These are phyloP conservation scores for Pseudotulostoma volvatum DNA, from an alignment of 495 filamentous ascomycete genomes.

Conservation along the genomic window DNA sequence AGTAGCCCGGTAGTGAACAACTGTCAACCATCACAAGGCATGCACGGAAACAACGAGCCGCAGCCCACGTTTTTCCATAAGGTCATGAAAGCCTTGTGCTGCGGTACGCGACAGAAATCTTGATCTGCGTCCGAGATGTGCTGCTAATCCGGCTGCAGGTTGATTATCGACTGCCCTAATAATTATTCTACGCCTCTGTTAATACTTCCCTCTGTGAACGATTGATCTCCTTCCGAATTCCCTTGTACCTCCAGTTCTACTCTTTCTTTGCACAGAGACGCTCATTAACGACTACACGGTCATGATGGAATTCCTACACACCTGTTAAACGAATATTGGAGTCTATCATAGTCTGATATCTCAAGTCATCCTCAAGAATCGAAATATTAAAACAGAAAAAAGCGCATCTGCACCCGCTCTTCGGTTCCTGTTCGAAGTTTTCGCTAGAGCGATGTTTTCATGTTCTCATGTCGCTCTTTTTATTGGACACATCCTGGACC, in stretches of 20 bases:
- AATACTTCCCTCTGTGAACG: not conserved
- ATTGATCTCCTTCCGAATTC: too few relatives aligned
- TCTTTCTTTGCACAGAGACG: not conserved
- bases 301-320: constrained; percentile 4
- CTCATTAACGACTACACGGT: not conserved
- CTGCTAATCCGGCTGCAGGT: constrained; percentile 5
- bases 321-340: not conserved
- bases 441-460: constrained; percentile 1
- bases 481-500: constrained; percentile 4
- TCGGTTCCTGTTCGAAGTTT: not conserved
- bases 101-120: constrained; percentile 40
- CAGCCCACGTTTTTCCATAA: constrained; percentile 42
- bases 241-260: too few relatives aligned
- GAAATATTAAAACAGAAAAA: too few relatives aligned
- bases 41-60: constrained; percentile 28
- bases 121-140: constrained; percentile 1
- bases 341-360: too few relatives aligned
- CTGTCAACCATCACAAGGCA: constrained; percentile 23
- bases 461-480: constrained; percentile 4
- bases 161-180: constrained; percentile 1
- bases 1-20: constrained; percentile 38
- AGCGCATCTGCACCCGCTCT: not conserved
- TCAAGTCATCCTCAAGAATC: too few relatives aligned
- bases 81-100: constrained; percentile 70
- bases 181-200: not conserved